Conservation (phyloP, 805 yeast genomes). For the Nakazawaea molendinolei region DNA sequence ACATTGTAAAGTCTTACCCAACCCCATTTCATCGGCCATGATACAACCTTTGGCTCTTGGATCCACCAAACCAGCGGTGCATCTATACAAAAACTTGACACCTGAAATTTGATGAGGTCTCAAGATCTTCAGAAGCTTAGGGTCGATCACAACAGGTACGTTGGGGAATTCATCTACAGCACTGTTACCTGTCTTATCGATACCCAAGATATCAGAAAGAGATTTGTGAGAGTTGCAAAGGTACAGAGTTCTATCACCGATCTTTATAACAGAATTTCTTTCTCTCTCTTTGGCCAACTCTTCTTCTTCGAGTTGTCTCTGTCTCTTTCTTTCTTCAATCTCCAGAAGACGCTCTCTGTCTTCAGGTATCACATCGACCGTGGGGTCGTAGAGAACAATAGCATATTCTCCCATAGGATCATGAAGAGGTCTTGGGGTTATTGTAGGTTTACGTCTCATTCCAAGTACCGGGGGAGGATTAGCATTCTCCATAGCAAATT, state of each 20-base stretch:
- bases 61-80: constrained; percentile 83
- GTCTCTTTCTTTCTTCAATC: constrained; percentile 23
- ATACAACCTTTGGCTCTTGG: constrained; percentile 89
- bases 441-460: constrained; percentile 56
- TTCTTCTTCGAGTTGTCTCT: constrained; percentile 19
- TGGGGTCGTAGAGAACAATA: constrained; percentile 90
- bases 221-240: constrained; percentile 52
- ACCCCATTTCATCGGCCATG: constrained; percentile 98
- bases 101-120: constrained; percentile 98
- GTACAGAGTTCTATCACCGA: constrained; percentile 20
- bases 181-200: constrained; percentile 38
- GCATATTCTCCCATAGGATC: constrained; percentile 94
- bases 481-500: constrained; percentile 19
- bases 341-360: constrained; percentile 15
- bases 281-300: constrained; percentile 9
- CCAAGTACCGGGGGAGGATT: constrained; percentile 81
- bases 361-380: constrained; percentile 57
- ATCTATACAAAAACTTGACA: constrained; percentile 81
- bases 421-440: constrained; percentile 89
- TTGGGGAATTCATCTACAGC: constrained; percentile 51
- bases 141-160: constrained; percentile 96
- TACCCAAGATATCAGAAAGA: constrained; percentile 75
- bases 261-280: constrained; percentile 7
- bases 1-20: constrained; percentile 89
- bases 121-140: constrained; percentile 70